These are phyloP conservation scores for Cladosporium sp. DNA, from an alignment of 2,329 filamentous ascomycete species.

Conservation along the genomic window DNA sequence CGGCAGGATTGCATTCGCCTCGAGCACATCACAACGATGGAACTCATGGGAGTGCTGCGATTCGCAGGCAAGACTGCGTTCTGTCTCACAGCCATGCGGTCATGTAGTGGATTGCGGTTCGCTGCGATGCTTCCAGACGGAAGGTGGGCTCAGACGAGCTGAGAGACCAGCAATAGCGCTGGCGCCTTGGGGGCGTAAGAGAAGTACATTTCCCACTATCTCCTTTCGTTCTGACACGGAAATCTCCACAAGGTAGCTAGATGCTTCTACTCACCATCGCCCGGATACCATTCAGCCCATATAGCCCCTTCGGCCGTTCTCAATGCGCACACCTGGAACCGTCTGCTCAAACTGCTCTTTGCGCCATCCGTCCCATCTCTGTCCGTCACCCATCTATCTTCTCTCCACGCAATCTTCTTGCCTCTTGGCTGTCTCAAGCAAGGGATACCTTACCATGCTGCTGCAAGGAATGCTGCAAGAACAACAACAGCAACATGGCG, in stretches of 20 bases:
- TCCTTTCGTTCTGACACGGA: background rate
- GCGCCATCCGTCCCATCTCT: background rate
- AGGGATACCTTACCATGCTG: background rate
- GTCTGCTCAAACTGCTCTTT: background rate
- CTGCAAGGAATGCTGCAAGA: background rate
- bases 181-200: conserved; percentile 1
- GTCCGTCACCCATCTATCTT: background rate
- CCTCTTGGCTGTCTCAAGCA: background rate
- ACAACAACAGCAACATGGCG: background rate
- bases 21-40: background rate
- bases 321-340: background rate
- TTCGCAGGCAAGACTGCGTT: background rate
- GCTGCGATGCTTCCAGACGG: background rate
- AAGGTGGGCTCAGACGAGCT: background rate
- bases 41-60: background rate
- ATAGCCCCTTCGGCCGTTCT: background rate
- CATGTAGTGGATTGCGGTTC: background rate
- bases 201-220: conserved; percentile 2
- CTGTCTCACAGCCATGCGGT: background rate
- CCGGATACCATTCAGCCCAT: background rate
- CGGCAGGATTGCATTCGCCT: background rate
- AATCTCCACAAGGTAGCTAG: background rate
- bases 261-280: background rate
- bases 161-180: background rate
- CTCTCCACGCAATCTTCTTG: background rate